Evolutionary conservation across 345 rosid species (phyloP).

Genomic region (Euclidium syriacum): DNA sequence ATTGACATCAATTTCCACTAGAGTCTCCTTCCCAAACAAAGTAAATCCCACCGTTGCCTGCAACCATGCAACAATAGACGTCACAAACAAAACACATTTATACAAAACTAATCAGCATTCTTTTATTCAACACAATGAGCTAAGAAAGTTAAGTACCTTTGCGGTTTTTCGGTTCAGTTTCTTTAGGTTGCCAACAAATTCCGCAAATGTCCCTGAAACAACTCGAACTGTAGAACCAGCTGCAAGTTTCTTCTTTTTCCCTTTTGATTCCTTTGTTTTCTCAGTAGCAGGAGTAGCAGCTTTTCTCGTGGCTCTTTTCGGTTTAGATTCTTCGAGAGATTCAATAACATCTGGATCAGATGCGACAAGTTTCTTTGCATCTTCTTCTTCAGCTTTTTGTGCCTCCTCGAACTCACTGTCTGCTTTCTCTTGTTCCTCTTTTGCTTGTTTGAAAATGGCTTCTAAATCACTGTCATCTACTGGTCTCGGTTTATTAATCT

Average conservation of each 20-base stretch:
- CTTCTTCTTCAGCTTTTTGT: slow-evolving; percentile 34
- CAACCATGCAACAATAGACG: slow-evolving; percentile 17
- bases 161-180: slow-evolving; percentile 66
- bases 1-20: slow-evolving; percentile 63
- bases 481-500: slow-evolving; percentile 76
- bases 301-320: slow-evolving; percentile 34
- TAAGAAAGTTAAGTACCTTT: slow-evolving; percentile 42
- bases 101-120: background rate
- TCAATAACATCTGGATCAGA: slow-evolving; percentile 27
- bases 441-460: slow-evolving; percentile 60
- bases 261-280: slow-evolving; percentile 28
- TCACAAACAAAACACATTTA: slow-evolving; percentile 8
- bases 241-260: slow-evolving; percentile 34
- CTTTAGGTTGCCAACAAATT: slow-evolving; percentile 64
- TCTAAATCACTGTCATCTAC: slow-evolving; percentile 64
- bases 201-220: slow-evolving; percentile 71
- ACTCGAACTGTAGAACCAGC: slow-evolving; percentile 72
- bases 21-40: slow-evolving; percentile 80
- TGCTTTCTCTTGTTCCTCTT: slow-evolving; percentile 68
- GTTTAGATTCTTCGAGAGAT: slow-evolving; percentile 32
- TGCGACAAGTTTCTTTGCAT: slow-evolving; percentile 6
- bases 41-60: slow-evolving; percentile 86
- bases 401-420: slow-evolving; percentile 58
- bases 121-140: background rate
- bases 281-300: slow-evolving; percentile 22